A percentile compares a stretch with the other conserved stretches of the same genome.
Evolutionary conservation across 352 stramenopile genomes (phyloP).

Genomic region (Phytophthora ramorum): DNA sequence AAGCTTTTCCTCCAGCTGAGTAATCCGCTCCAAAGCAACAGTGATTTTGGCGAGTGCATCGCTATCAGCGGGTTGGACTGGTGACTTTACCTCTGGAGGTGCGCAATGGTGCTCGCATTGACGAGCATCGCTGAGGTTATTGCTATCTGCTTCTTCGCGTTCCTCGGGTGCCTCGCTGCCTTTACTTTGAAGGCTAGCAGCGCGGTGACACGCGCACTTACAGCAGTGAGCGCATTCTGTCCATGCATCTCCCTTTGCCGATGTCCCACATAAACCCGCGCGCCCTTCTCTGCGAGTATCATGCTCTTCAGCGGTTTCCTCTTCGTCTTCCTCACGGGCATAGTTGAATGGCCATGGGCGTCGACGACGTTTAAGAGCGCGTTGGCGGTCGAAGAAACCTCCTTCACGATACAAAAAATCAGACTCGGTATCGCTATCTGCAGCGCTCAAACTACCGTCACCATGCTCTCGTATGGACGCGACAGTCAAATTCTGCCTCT

Average conservation of each 20-base stretch:
- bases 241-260: conserved; percentile 28
- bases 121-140: background rate
- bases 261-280: conserved; percentile 4
- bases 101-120: conserved; percentile 1
- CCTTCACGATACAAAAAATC: conserved; percentile 83
- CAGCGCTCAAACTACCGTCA: conserved; percentile 19
- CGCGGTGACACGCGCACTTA: conserved; percentile 49
- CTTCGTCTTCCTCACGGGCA: conserved; percentile 40
- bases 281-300: conserved; percentile 19
- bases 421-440: conserved; percentile 42
- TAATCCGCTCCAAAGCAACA: conserved; percentile 43
- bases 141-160: conserved; percentile 2
- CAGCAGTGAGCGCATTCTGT: conserved; percentile 47
- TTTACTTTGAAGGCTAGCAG: conserved; percentile 7
- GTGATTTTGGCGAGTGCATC: conserved; percentile 33
- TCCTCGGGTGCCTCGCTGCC: conserved; percentile 6
- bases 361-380: conserved; percentile 61
- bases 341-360: conserved; percentile 70
- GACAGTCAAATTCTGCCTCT: conserved; percentile 18
- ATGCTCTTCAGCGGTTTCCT: conserved; percentile 26
- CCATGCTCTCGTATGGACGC: conserved; percentile 34
- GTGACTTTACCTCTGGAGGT: background rate
- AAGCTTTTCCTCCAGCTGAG: conserved; percentile 48
- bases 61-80: conserved; percentile 6
- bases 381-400: conserved; percentile 84